These are phyloP conservation scores for Kluyveromyces wickerhamii DNA, from an alignment of 805 yeast species.

Conservation along the genomic window DNA sequence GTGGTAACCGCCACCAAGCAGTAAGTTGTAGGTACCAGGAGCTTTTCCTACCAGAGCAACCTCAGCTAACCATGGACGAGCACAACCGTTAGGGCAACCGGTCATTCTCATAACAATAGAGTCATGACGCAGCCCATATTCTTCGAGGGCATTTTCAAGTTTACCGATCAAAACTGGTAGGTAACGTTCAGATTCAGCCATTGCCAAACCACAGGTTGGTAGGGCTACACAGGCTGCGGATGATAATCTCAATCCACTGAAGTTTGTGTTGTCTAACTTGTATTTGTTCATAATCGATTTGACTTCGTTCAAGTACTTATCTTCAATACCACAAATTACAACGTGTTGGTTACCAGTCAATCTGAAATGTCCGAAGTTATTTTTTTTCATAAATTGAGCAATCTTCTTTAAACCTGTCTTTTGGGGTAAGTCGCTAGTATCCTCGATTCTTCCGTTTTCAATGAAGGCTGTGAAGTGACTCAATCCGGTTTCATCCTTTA, in stretches of 20 bases:
- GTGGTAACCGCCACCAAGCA: conserved; percentile 93
- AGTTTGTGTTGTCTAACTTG: conserved; percentile 75
- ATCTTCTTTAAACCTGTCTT: conserved; percentile 76
- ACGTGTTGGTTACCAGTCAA: conserved; percentile 95
- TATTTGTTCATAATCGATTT: conserved; percentile 61
- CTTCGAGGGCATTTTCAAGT: conserved; percentile 81
- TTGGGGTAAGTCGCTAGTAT: conserved; percentile 83
- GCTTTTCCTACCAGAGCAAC: conserved; percentile 95
- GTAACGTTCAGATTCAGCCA: conserved; percentile 94
- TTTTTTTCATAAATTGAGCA: conserved; percentile 57
- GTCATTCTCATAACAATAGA: conserved; percentile 97
- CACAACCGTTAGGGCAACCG: conserved; percentile 98
- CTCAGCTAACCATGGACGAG: conserved; percentile 97
- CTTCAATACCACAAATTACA: conserved; percentile 62
- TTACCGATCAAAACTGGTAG: conserved; percentile 76
- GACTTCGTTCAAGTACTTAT: conserved; percentile 53
- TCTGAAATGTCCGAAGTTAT: conserved; percentile 76
- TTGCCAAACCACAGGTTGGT: conserved; percentile 97
- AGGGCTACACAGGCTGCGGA: conserved; percentile 97
- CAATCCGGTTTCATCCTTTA: conserved; percentile 69
- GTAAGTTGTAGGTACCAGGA: conserved; percentile 80
- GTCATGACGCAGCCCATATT: conserved; percentile 88
- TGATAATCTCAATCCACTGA: conserved; percentile 77
- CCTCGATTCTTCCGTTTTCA: conserved; percentile 95
- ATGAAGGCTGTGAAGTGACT: conserved; percentile 91